phyloP scores from a whole-genome alignment of 1,284 basidiomycete genomes.

The Puccinia hordei region DNA sequence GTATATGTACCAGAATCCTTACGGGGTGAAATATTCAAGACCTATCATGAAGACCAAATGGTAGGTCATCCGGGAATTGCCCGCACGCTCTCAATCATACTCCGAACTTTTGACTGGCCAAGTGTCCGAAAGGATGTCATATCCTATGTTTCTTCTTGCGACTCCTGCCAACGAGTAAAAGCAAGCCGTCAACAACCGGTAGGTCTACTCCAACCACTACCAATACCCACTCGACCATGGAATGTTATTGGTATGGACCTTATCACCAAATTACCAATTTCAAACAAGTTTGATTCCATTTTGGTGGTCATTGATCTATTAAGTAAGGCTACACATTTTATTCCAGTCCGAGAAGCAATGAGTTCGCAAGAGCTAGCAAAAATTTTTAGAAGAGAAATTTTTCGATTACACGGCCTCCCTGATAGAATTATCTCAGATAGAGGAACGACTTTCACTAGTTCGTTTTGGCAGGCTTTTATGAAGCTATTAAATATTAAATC shows the following conservation, averaged over 20 bases:
- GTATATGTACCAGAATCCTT: background rate
- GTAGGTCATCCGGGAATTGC: slow-evolving; percentile 20
- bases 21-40: background rate
- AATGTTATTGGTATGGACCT: no score
- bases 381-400: background rate
- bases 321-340: slow-evolving; percentile 26
- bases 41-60: background rate
- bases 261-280: no score
- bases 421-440: slow-evolving; percentile 24
- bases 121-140: background rate
- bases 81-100: slow-evolving; percentile 1
- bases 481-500: background rate
- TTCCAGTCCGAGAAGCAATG: background rate
- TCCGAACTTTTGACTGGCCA: slow-evolving; percentile 20
- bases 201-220: background rate
- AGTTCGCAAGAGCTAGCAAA: background rate
- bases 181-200: background rate
- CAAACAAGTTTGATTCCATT: slow-evolving; percentile 10
- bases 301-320: slow-evolving; percentile 14
- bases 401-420: slow-evolving; percentile 25
- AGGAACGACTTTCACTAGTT: background rate
- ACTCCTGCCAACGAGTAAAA: slow-evolving; percentile 15
- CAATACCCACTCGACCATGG: no score
- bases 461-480: slow-evolving; percentile 12
- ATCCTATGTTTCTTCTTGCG: background rate